Evolutionary conservation across 176 grass and related monocot species (phyloP), one percentile per base, ranked within the genome.

Genomic region (Elymus sibiricus): DNA sequence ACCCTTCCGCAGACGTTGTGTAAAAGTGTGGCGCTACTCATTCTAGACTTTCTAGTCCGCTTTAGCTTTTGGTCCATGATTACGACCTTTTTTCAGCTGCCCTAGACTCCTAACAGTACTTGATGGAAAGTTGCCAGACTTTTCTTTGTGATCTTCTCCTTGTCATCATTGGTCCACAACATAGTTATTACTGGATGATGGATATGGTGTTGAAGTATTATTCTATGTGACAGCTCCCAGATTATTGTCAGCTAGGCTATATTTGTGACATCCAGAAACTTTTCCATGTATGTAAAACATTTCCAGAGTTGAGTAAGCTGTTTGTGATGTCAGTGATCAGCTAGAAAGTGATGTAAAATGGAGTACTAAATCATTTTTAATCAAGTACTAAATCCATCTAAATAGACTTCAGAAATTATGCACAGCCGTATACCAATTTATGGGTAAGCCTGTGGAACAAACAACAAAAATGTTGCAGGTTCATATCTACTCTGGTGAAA

Each of bases 1-100:
- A 58, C 78, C 42, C 79, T 92, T 86, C 88, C 28, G 56, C 82
- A 83, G 74, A 84, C 74, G 79, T 74, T 40, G 75, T 88, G 77
- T 47, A 64, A 63, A 91, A 90, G 70, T 70, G 77, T 75, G 73
- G 65, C 55, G 60, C 85, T 61, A 70, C 70, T 91, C 82, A 67
- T 53, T 67, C 74, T 61, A 70, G 76, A 89, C 82, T 67, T 53
- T 67, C 79, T 87, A 90, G 31, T 64, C 15, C 2, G 67, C 85
- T 80, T 82, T 87, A 62, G 35, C 85, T 74, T 87, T 84, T 80
- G 69, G 81, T 62, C 69, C 66, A 87, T 74, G 56, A 42, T 66
- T 42, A 61, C 47, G 7, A 29, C 51, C 21, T 27, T 7, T 73
- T 84, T 81, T 59, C 43, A 25, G 46, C 15, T 66, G 76, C 69